These are phyloP conservation scores for Alternaria burnsii DNA, from an alignment of 2,329 filamentous ascomycete genomes.

Conservation along the genomic window DNA sequence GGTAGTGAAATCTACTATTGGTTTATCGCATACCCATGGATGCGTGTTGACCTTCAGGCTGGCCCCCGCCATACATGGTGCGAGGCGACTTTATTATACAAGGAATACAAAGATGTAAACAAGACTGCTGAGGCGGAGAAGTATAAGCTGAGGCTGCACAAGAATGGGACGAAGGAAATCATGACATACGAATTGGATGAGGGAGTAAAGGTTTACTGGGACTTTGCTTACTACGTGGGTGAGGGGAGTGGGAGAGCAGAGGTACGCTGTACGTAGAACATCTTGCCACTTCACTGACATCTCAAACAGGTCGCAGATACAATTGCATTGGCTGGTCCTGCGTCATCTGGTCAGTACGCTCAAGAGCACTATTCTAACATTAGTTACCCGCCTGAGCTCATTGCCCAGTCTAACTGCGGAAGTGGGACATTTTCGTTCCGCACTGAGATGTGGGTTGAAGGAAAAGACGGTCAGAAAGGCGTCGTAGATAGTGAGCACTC, in stretches of 20 bases:
- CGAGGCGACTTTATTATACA: conserved; percentile 28
- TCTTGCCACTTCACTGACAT: neutral
- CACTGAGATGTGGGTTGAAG: conserved; percentile 22
- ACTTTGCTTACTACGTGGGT: conserved; percentile 23
- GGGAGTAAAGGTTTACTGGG: conserved; percentile 22
- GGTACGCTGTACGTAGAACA: neutral
- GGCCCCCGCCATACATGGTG: conserved; percentile 26
- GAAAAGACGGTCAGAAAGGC: conserved; percentile 19
- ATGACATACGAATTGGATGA: conserved; percentile 25
- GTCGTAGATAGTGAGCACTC: conserved; percentile 19
- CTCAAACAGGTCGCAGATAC: conserved; percentile 18
- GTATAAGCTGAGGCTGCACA: conserved; percentile 29
- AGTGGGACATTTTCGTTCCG: conserved; percentile 21
- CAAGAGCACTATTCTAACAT: conserved; percentile 11
- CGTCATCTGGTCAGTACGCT: conserved; percentile 10
- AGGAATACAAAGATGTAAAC: conserved; percentile 11
- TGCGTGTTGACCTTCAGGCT: conserved; percentile 15
- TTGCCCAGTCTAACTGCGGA: conserved; percentile 21
- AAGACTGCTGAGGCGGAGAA: conserved; percentile 5
- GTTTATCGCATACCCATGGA: conserved; percentile 27
- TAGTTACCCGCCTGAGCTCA: conserved; percentile 10
- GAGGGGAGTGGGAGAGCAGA: conserved; percentile 10
- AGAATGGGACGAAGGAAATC: conserved; percentile 28
- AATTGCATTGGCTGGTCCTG: conserved; percentile 16
- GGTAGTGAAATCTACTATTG: conserved; percentile 34